These are phyloP conservation scores for Aureobasidium mangrovei DNA, from an alignment of 2,329 filamentous ascomycete genomes.

Conservation along the genomic window DNA sequence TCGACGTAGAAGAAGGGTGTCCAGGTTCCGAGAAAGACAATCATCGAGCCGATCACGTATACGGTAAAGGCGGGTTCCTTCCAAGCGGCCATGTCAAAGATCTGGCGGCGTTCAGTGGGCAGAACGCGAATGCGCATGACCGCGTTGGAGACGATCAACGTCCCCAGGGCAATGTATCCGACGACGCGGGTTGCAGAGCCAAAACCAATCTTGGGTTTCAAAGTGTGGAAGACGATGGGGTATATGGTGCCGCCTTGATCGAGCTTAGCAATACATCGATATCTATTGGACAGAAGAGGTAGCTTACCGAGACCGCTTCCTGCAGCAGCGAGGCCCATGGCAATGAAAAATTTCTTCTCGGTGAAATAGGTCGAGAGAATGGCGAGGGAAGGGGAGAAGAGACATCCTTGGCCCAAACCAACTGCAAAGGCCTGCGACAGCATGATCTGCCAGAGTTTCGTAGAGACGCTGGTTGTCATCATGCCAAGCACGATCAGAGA, in stretches of 20 bases:
- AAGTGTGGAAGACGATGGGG: constrained; percentile 28
- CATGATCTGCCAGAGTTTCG: constrained; percentile 18
- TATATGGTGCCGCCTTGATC: constrained; percentile 19
- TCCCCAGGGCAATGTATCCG: constrained; percentile 27
- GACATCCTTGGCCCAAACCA: constrained; percentile 40
- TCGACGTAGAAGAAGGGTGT: constrained; percentile 8
- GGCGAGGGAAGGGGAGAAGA: constrained; percentile 35
- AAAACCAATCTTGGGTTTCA: constrained; percentile 23
- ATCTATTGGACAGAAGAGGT: constrained; percentile 20
- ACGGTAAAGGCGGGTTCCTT: constrained; percentile 8
- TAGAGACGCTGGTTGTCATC: constrained; percentile 15
- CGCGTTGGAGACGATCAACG: constrained; percentile 23
- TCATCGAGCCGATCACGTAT: constrained; percentile 9
- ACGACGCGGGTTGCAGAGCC: constrained; percentile 25
- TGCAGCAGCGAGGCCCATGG: constrained; percentile 35
- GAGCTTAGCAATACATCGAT: background rate
- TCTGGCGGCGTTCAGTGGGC: background rate
- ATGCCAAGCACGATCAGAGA: constrained; percentile 38
- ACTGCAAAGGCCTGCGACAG: constrained; percentile 30
- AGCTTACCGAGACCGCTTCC: constrained; percentile 33
- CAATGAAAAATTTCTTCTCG: constrained; percentile 31
- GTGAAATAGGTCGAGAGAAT: constrained; percentile 36
- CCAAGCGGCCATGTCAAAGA: constrained; percentile 8
- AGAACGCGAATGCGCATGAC: constrained; percentile 18
- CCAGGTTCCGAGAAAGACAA: constrained; percentile 8